Evolutionary conservation across 1,139 yeast genomes (phyloP).

Genomic region (Pneumocystis wakefieldiae): DNA sequence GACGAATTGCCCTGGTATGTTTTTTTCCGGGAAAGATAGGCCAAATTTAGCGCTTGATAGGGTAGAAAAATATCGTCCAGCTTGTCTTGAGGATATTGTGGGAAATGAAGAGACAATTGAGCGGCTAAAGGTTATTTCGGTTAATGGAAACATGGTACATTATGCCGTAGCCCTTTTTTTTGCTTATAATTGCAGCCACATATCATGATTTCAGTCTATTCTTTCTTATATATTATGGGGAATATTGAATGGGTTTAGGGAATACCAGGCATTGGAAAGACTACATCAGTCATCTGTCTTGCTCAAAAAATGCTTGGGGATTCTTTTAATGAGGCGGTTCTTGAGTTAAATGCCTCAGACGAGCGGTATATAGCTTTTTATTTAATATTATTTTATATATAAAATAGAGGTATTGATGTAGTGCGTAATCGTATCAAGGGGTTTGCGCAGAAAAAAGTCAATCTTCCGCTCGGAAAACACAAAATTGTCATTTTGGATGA

Average conservation of each 20-base stretch:
- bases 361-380: slow-evolving; percentile 43
- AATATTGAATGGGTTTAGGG: slow-evolving; percentile 29
- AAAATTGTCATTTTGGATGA: slow-evolving; percentile 85
- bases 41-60: slow-evolving; percentile 23
- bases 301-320: slow-evolving; percentile 74
- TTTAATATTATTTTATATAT: background rate
- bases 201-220: slow-evolving; percentile 2
- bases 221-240: background rate
- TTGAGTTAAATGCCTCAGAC: slow-evolving; percentile 90
- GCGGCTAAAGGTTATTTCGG: slow-evolving; percentile 66
- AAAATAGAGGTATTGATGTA: slow-evolving; percentile 50
- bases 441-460: slow-evolving; percentile 86
- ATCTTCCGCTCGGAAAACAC: slow-evolving; percentile 57
- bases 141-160: slow-evolving; percentile 94
- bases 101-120: slow-evolving; percentile 87
- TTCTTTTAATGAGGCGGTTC: slow-evolving; percentile 61
- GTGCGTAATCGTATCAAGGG: slow-evolving; percentile 86
- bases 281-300: slow-evolving; percentile 82
- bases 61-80: slow-evolving; percentile 94
- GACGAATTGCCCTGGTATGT: background rate
- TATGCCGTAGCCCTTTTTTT: slow-evolving; percentile 43
- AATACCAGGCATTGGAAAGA: slow-evolving; percentile 92
- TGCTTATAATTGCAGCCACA: background rate
- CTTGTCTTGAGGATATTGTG: slow-evolving; percentile 62
- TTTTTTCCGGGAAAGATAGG: background rate